A percentile compares a stretch with the other conserved stretches of the same genome.
Conservation (phyloP, 139 green algal genomes). For the Closterium sp. region DNA sequence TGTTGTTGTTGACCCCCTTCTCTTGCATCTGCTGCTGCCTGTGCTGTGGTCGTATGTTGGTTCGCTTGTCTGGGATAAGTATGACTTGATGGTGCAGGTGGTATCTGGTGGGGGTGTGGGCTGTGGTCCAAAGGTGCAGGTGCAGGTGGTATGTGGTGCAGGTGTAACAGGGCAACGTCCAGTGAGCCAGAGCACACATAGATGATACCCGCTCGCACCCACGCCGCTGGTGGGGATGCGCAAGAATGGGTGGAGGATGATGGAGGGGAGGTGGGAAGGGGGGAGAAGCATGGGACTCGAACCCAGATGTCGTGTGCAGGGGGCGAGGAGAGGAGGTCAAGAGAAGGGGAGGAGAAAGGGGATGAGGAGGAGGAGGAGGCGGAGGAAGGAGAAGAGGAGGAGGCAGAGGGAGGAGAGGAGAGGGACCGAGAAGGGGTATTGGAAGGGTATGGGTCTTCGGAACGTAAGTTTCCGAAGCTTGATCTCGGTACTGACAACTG, state of each 20-base stretch:
- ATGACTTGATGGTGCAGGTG: not conserved
- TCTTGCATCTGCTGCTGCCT: not conserved
- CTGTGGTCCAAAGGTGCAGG: not conserved
- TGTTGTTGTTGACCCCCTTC: not conserved
- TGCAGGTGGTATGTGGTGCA: not conserved
- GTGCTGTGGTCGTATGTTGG: not conserved
- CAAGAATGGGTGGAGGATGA: not conserved
- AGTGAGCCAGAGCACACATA: not conserved
- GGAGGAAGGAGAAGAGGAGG: too few relatives aligned
- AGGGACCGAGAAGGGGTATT: not conserved
- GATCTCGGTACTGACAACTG: too few relatives aligned
- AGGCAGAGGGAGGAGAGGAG: not conserved
- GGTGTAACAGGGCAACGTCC: not conserved
- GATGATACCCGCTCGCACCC: not conserved
- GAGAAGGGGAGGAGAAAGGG: not conserved
- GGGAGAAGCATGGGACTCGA: not conserved
- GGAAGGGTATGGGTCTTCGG: too few relatives aligned
- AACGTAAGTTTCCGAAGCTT: too few relatives aligned
- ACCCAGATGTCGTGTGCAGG: not conserved
- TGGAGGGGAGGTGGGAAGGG: not conserved
- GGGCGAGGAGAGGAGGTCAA: not conserved
- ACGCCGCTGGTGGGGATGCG: not conserved
- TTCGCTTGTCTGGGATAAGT: too few relatives aligned
- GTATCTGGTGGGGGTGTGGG: not conserved
- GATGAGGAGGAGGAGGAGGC: not conserved